These are phyloP conservation scores for Umbellularia californica DNA, from an alignment of 164 flowering plant species.

Conservation along the genomic window DNA sequence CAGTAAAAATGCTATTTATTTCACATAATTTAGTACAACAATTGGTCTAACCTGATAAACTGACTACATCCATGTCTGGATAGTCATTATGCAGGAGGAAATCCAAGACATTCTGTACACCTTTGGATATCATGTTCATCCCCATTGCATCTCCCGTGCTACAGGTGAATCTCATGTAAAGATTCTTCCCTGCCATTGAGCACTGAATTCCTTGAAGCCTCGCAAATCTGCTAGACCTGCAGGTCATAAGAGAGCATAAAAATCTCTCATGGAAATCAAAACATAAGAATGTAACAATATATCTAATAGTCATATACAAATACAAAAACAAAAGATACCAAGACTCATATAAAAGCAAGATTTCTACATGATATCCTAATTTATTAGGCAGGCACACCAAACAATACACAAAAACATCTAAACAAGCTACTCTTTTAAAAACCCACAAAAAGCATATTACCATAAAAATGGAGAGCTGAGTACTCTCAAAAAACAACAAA, in stretches of 20 bases:
- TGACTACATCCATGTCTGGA: slow-evolving; percentile 82
- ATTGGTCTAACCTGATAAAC: slow-evolving; percentile 56
- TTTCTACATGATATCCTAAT: too few species aligned
- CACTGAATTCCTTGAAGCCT: slow-evolving; percentile 67
- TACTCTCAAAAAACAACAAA: background rate
- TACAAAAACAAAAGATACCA: background rate
- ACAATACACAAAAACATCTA: too few species aligned
- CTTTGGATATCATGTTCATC: slow-evolving; percentile 95
- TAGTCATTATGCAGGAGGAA: slow-evolving; percentile 73
- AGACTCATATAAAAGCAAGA: too few species aligned
- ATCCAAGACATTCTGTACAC: slow-evolving; percentile 82
- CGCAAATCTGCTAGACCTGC: slow-evolving; percentile 82
- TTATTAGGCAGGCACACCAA: too few species aligned
- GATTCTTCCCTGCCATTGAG: slow-evolving; percentile 67
- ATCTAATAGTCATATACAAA: background rate
- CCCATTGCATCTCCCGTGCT: slow-evolving; percentile 97
- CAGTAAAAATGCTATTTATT: background rate
- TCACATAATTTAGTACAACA: too few species aligned
- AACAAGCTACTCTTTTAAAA: background rate
- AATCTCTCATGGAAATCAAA: background rate
- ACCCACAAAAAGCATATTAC: background rate
- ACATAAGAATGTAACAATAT: background rate
- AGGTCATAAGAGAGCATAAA: background rate
- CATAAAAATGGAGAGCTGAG: background rate
- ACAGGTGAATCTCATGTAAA: slow-evolving; percentile 68